Percentiles rank a stretch among this genome's conserved stretches.
phyloP scores from a whole-genome alignment of 768 basidiomycete species.

The Boletus rubescentipes region DNA sequence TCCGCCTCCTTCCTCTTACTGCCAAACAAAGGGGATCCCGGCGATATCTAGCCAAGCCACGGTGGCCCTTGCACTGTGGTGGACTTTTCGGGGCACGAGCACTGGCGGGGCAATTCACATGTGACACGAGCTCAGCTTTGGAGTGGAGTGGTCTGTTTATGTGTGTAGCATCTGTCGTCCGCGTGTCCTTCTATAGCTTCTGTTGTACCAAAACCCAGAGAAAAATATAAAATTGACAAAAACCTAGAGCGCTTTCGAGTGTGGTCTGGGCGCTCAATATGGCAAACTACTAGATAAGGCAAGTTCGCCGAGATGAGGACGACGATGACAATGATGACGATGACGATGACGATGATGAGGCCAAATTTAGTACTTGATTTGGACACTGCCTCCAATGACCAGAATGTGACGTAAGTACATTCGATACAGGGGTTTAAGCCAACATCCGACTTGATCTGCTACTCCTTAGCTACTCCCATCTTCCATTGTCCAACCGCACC shows the following conservation, averaged over 20 bases:
- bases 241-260: background rate
- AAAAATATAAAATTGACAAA: conserved; percentile 5
- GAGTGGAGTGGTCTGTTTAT: conserved; percentile 8
- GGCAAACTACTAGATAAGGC: no score
- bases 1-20: background rate
- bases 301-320: no score
- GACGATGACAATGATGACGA: no score
- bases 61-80: background rate
- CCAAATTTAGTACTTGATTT: no score
- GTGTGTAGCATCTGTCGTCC: conserved; percentile 2
- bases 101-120: background rate
- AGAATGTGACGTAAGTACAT: no score
- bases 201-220: conserved; percentile 13
- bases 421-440: no score
- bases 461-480: no score
- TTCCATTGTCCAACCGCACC: no score
- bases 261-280: background rate
- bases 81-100: background rate
- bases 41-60: background rate
- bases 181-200: conserved; percentile 3
- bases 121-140: conserved; percentile 12
- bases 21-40: background rate
- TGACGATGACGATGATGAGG: no score
- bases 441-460: no score
- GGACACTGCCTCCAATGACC: no score